Base-by-base conservation (phyloP, 1,284 basidiomycete genomes). In the Cryptococcus neoformans region DNA sequence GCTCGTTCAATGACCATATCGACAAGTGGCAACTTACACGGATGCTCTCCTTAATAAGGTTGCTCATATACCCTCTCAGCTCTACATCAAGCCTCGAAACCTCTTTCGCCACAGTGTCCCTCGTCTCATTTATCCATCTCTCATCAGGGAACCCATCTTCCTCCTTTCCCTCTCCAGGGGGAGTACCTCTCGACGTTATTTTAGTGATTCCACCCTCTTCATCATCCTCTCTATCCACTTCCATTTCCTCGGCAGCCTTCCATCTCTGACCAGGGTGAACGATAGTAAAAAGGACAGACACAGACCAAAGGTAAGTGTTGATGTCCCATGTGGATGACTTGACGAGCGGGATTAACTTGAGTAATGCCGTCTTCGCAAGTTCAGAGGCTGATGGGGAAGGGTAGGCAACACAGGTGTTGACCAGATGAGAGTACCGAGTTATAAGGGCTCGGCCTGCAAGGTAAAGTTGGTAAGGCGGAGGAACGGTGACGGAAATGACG, bases 41-140 rank as follows among this genome's bases (percentile, higher is more conserved):
- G 36, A 76, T 76, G 56, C 67, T 70, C 64, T 76, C 74, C 51
- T 72, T 74, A 66, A 75, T 75, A 34, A 76, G 62, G 55, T 74
- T 76, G 55, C 67, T 69, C 61, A 73, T 63, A 59, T 75, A 76
- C 8, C 72, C 72, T 49, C 64, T 68, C 34, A 75, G 60, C 58
- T 76, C 74, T 9, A 76, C 69, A 35, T 60, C 63, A 53, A 74
- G 60, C 44, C 62, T 63, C n/a, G 57, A 53, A 14, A 8, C 73
- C 49, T 51, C 49, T 21, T 41, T 51, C 35, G n/a, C n/a, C 10
- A n/a, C 34, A 36, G 49, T 17, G 11, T 51, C 49, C 39, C 38
- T 39, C 6, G 17, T n/a, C 4, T 51, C 16, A 17, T 39, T 17
- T 17, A 51, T 51, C 74, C 74, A 76, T 0, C 57, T 59, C n/a